phyloP scores from a whole-genome alignment of 768 basidiomycete genomes.

The Cubamyces lactineus region DNA sequence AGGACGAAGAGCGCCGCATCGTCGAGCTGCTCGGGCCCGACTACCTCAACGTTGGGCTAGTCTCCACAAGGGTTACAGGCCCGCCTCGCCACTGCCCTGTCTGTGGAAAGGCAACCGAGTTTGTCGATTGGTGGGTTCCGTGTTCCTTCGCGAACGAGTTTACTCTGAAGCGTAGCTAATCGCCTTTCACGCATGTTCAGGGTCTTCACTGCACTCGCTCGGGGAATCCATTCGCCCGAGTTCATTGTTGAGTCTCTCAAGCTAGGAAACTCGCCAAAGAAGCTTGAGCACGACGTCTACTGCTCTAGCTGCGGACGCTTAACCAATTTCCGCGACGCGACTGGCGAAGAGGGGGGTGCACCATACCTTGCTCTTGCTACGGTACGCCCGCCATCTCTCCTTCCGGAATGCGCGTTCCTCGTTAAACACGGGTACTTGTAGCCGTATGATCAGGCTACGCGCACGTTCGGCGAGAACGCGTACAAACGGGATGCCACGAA shows the following conservation, averaged over 20 bases:
- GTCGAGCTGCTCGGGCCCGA: conserved; percentile 15
- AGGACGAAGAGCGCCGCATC: conserved; percentile 17
- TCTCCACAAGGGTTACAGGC: not conserved
- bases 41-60: conserved; percentile 7
- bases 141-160: no score
- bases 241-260: conserved; percentile 24
- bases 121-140: not conserved
- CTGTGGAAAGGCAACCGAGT: conserved; percentile 26
- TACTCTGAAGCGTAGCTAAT: no score
- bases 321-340: conserved; percentile 5
- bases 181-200: not conserved
- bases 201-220: conserved; percentile 22
- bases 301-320: conserved; percentile 23
- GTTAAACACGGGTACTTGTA: no score
- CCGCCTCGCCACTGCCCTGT: conserved; percentile 5
- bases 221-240: conserved; percentile 19
- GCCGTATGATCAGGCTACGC: no score
- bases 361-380: conserved; percentile 12
- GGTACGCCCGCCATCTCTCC: no score
- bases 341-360: conserved; percentile 10
- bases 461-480: no score
- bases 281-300: conserved; percentile 25
- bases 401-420: no score
- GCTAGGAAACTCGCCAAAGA: conserved; percentile 11
- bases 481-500: no score